Conservation (phyloP, 1,139 yeast genomes). For the Zygosaccharomyces pseudobailii region DNA sequence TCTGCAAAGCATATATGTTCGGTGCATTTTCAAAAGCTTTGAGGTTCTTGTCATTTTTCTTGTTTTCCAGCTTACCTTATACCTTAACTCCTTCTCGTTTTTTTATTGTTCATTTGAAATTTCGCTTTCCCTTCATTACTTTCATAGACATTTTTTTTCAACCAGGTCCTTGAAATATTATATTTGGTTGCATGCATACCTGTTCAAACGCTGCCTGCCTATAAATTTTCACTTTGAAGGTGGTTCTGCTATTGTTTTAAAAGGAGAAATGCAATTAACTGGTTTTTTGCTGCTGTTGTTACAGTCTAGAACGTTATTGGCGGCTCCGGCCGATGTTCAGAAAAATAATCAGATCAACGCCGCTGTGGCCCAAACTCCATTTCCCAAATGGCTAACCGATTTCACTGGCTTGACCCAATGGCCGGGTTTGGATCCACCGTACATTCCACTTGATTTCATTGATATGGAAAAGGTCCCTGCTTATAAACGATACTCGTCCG, state of each 20-base stretch:
- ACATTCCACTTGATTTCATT: slow-evolving; percentile 71
- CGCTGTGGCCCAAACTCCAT: slow-evolving; percentile 39
- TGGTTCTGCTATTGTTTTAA: background rate
- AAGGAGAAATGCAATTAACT: slow-evolving; percentile 1
- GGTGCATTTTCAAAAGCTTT: too few species aligned
- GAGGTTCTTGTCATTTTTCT: too few species aligned
- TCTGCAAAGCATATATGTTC: background rate
- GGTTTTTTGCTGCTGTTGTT: background rate
- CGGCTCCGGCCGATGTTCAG: slow-evolving; percentile 6
- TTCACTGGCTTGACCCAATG: slow-evolving; percentile 70
- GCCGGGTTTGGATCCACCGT: slow-evolving; percentile 88
- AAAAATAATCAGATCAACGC: background rate
- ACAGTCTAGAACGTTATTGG: background rate
- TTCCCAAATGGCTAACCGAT: slow-evolving; percentile 75
- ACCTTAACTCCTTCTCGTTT: background rate
- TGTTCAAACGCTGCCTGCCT: background rate
- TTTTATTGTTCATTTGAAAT: background rate
- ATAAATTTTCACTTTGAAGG: slow-evolving; percentile 3
- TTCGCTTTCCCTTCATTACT: too few species aligned
- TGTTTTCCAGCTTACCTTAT: too few species aligned
- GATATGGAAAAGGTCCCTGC: slow-evolving; percentile 49
- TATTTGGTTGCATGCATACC: background rate
- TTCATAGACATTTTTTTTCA: too few species aligned
- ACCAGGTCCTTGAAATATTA: too few species aligned
- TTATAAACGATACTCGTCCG: slow-evolving; percentile 50